Base-by-base conservation (phyloP, 805 yeast species). In the Yamadazyma olivae region DNA sequence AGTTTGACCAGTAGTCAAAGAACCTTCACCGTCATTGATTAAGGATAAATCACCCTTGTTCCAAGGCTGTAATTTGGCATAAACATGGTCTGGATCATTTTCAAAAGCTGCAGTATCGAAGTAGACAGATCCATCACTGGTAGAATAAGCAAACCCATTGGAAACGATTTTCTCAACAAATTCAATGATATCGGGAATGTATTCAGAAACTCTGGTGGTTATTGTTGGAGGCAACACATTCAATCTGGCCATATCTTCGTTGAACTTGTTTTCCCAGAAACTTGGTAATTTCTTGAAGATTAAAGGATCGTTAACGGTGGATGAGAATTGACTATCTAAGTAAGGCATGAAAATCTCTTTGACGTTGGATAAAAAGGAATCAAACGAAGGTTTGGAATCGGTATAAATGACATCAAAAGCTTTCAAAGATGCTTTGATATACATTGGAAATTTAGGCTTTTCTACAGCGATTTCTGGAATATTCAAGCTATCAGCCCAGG, bases 61-160 rank as follows among this genome's bases (percentile, higher is more conserved):
- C 98, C 98, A 91, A 14, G 99, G 99, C 65, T 93, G 98, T 52
- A 90, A 77, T 61, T 93, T 93, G 25, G 98, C 98, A 59, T 93
- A 93, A 40, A 74, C 82, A 56, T 93, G 99, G 30, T 73, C 63
- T 6, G 79, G 77, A 36, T 72, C 69, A 24, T 64, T 64, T 50
- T 93, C 98, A 57, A 91, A 93, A 33, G 78, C 75, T 6, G 67
- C 75, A 9, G 97, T 90, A 62, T 93, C 95, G 58, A 93, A 93
- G 61, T 93, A 93, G n/a, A 93, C 99, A 7, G 95, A 84, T 0
- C 97, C 98, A 54, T 90, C 96, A 4, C 59, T 62, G 2, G 96
- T 80, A 3, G 78, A 65, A 54, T 90, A 90, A 2, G 91, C 99
- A 59, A 72, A 91, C 0, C 96, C 96, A 49, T 83, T 84, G 3